phyloP scores from a whole-genome alignment of 768 basidiomycete genomes.

The Bullera alba region DNA sequence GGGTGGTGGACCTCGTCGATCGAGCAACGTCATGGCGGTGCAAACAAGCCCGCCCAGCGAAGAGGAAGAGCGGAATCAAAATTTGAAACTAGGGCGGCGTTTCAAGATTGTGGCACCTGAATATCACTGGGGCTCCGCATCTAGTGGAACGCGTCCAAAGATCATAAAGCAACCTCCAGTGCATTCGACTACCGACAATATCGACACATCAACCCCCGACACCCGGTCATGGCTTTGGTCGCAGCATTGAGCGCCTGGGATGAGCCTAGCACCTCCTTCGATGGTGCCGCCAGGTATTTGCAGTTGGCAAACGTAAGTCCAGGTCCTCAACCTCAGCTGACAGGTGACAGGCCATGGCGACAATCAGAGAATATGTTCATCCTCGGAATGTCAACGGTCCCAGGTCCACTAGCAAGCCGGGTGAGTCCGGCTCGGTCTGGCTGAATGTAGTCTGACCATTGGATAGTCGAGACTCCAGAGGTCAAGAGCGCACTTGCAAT shows the following conservation, averaged over 20 bases:
- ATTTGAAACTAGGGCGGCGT: too few relatives aligned
- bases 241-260: constrained; percentile 27
- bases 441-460: neutral
- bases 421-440: constrained; percentile 4
- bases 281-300: constrained; percentile 26
- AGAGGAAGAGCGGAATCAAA: too few relatives aligned
- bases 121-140: too few relatives aligned
- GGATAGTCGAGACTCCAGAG: constrained; percentile 26
- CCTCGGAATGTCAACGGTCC: constrained; percentile 20
- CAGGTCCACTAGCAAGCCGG: constrained; percentile 11
- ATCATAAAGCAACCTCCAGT: too few relatives aligned
- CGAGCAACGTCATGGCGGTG: too few relatives aligned
- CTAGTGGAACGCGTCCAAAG: too few relatives aligned
- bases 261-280: constrained; percentile 21
- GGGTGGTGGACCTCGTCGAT: too few relatives aligned
- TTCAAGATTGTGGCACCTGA: too few relatives aligned
- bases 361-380: constrained; percentile 14
- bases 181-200: too few relatives aligned
- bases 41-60: too few relatives aligned
- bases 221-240: constrained; percentile 30
- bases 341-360: constrained; percentile 13
- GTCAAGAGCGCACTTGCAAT: constrained; percentile 16
- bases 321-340: neutral
- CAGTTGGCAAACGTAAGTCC: constrained; percentile 14
- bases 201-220: too few relatives aligned